These are phyloP conservation scores for Coemansia sp. DNA, from an alignment of 192 early-diverging fungal species.

Conservation along the genomic window DNA sequence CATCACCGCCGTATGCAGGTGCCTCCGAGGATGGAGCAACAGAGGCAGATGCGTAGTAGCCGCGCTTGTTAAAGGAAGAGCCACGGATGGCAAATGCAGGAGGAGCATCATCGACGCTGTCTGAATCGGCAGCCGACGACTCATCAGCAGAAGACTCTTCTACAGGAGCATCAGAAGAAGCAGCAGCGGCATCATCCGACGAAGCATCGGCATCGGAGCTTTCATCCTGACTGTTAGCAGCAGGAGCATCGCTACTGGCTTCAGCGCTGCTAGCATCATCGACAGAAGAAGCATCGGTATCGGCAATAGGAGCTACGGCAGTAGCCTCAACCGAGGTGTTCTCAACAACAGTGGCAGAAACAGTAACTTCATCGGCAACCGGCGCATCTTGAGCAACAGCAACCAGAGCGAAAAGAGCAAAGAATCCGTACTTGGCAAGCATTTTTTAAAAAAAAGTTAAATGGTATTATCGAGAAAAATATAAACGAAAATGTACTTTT, in stretches of 20 bases:
- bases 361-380: background rate
- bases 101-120: background rate
- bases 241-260: background rate
- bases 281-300: background rate
- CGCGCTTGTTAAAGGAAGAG: background rate
- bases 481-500: background rate
- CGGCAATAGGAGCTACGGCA: background rate
- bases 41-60: slow-evolving; percentile 1
- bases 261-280: background rate
- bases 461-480: background rate
- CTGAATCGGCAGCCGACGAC: background rate
- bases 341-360: slow-evolving; percentile 1
- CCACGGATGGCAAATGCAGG: slow-evolving; percentile 4
- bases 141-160: background rate
- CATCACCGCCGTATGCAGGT: background rate
- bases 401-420: slow-evolving; percentile 5
- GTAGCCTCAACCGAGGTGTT: slow-evolving; percentile 2
- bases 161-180: background rate
- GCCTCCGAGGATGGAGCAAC: background rate
- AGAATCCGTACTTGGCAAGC: slow-evolving; percentile 16
- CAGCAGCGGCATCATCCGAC: background rate
- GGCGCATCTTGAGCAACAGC: slow-evolving; percentile 8
- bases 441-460: background rate
- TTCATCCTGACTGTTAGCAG: background rate
- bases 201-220: background rate